Evolutionary conservation across 75 land plant species (phyloP).

Genomic region (Picea glauca): DNA sequence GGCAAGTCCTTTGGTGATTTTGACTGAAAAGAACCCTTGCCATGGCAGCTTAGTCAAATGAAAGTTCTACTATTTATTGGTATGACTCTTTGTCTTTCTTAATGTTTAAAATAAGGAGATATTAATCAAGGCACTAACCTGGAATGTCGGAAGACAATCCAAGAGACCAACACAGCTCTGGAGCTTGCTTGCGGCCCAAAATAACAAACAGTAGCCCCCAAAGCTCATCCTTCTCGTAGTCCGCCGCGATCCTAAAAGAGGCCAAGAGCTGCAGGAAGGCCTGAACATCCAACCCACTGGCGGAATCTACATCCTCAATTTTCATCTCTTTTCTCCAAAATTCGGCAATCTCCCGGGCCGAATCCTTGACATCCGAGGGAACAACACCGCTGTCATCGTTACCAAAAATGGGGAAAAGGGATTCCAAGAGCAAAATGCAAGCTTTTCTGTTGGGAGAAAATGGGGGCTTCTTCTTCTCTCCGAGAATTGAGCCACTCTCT

Average conservation of each 20-base stretch:
- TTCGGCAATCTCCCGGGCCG: slow-evolving; percentile 12
- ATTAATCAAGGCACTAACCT: slow-evolving; percentile 3
- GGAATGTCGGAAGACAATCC: slow-evolving; percentile 10
- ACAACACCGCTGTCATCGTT: background rate
- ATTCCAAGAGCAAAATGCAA: slow-evolving; percentile 14
- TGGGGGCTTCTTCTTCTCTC: background rate
- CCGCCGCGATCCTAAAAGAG: slow-evolving; percentile 11
- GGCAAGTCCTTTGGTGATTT: too few species aligned
- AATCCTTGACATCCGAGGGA: slow-evolving; percentile 9
- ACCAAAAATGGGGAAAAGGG: slow-evolving; percentile 8
- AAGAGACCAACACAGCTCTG: slow-evolving; percentile 13
- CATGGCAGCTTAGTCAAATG: too few species aligned
- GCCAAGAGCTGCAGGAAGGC: slow-evolving; percentile 17
- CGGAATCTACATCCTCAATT: background rate
- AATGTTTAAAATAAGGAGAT: too few species aligned
- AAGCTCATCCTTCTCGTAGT: slow-evolving; percentile 18
- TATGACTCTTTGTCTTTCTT: too few species aligned
- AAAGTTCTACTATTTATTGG: too few species aligned
- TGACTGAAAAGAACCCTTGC: too few species aligned
- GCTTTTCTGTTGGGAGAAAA: slow-evolving; percentile 3
- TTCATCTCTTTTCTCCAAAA: slow-evolving; percentile 17
- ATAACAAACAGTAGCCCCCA: background rate
- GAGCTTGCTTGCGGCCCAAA: slow-evolving; percentile 2
- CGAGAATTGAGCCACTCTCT: background rate
- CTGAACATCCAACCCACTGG: slow-evolving; percentile 4